These are phyloP conservation scores for Aureobasidium melanogenum DNA, from an alignment of 2,329 filamentous ascomycete genomes.

Conservation along the genomic window DNA sequence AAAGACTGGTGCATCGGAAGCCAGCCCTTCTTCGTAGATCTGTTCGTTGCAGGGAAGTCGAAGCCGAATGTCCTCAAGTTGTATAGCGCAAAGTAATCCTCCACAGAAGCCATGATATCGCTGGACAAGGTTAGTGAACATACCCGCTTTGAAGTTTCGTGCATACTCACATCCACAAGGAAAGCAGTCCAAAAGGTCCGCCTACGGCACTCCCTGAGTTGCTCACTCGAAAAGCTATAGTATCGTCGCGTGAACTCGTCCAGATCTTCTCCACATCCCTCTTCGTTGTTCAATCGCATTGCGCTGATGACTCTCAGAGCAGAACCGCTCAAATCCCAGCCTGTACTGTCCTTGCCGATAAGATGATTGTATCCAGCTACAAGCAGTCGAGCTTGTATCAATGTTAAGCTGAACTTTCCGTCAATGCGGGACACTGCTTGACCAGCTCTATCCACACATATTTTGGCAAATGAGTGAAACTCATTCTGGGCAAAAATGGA, in stretches of 20 bases:
- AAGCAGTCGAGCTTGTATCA: conserved; percentile 59
- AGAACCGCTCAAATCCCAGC: conserved; percentile 55
- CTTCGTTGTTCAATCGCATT: conserved; percentile 56
- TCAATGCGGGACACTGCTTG: conserved; percentile 46
- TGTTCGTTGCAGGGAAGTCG: conserved; percentile 55
- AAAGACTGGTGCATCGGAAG: conserved; percentile 52
- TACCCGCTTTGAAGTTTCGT: background rate
- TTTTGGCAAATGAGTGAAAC: conserved; percentile 27
- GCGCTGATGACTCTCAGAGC: conserved; percentile 52
- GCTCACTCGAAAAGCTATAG: conserved; percentile 22
- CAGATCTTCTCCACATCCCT: conserved; percentile 26
- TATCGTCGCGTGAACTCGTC: conserved; percentile 12
- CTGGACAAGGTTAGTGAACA: conserved; percentile 1
- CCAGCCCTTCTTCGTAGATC: conserved; percentile 52
- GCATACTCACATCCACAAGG: conserved; percentile 52
- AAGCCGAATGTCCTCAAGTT: conserved; percentile 57
- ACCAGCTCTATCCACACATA: conserved; percentile 47
- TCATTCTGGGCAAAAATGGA: conserved; percentile 43
- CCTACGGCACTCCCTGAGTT: conserved; percentile 56
- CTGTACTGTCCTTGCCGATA: conserved; percentile 48
- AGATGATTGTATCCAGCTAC: conserved; percentile 59
- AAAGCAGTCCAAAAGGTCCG: conserved; percentile 66
- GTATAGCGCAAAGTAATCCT: conserved; percentile 45
- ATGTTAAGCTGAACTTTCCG: conserved; percentile 49
- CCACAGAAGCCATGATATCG: conserved; percentile 38